Conservation (phyloP, 208 protist species). For the Porcisia hertigi region DNA sequence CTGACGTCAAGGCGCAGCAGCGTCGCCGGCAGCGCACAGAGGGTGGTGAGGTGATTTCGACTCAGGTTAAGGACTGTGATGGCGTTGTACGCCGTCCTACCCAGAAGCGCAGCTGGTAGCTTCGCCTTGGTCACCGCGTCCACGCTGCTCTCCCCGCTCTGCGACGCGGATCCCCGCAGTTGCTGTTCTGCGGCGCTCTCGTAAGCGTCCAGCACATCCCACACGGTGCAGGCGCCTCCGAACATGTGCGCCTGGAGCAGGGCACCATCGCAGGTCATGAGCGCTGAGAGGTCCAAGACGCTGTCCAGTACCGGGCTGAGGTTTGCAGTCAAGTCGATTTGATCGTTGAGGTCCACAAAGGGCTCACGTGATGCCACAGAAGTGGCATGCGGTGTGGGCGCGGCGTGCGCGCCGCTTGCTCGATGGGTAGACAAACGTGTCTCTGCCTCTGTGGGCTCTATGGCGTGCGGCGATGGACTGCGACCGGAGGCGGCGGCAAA, state of each 20-base stretch:
- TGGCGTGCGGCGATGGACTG: neutral
- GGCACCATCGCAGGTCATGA: slow-evolving; percentile 36
- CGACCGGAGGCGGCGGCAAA: neutral
- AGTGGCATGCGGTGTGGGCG: neutral
- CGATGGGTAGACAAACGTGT: neutral
- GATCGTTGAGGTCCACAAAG: slow-evolving; percentile 47
- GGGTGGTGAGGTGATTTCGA: slow-evolving; percentile 52
- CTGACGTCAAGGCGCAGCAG: slow-evolving; percentile 86
- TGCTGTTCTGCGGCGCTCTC: slow-evolving; percentile 43
- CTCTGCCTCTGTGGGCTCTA: neutral
- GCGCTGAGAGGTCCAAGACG: slow-evolving; percentile 65
- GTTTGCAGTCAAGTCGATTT: slow-evolving; percentile 73
- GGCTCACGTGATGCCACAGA: slow-evolving; percentile 30
- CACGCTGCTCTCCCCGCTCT: slow-evolving; percentile 7
- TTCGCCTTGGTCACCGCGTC: slow-evolving; percentile 15
- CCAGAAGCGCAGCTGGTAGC: slow-evolving; percentile 24
- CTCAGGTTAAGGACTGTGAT: slow-evolving; percentile 82
- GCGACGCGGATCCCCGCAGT: neutral
- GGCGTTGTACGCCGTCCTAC: slow-evolving; percentile 33
- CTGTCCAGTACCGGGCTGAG: slow-evolving; percentile 67
- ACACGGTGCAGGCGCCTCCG: slow-evolving; percentile 50
- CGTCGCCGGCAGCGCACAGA: slow-evolving; percentile 55
- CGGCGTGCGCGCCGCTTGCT: neutral
- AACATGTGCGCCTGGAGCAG: slow-evolving; percentile 43
- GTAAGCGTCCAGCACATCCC: slow-evolving; percentile 62